Evolutionary conservation across 2,329 filamentous ascomycete species (phyloP).

Genomic region (Penicillium sp.): DNA sequence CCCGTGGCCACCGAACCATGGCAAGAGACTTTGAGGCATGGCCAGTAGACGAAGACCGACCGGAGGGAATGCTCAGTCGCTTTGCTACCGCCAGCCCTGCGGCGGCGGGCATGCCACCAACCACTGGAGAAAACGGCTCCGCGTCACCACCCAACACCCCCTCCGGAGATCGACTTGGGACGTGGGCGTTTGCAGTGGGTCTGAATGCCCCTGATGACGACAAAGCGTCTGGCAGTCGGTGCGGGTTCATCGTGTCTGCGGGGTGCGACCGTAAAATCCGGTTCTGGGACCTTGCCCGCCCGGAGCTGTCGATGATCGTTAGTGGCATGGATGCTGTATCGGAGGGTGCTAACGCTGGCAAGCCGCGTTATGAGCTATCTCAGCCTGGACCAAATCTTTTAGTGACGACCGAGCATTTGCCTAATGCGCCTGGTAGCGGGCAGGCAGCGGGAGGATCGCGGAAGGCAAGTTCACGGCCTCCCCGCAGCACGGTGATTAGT

Average conservation of each 20-base stretch:
- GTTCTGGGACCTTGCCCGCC: conserved; percentile 84
- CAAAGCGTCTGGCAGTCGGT: conserved; percentile 55
- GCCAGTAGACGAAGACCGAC: conserved; percentile 85
- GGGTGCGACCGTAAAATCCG: conserved; percentile 88
- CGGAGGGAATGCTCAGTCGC: conserved; percentile 81
- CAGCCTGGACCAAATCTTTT: conserved; percentile 64
- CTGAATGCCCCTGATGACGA: conserved; percentile 69
- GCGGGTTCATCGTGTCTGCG: conserved; percentile 82
- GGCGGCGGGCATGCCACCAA: conserved; percentile 59
- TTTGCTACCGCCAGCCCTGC: conserved; percentile 61
- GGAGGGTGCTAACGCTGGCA: conserved; percentile 42
- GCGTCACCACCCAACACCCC: conserved; percentile 13
- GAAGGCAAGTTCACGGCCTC: conserved; percentile 49
- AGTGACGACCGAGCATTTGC: conserved; percentile 65
- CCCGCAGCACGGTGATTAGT: conserved; percentile 80
- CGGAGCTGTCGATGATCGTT: conserved; percentile 76
- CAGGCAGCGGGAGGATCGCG: conserved; percentile 35
- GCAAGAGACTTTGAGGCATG: conserved; percentile 73
- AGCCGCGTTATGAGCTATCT: conserved; percentile 69
- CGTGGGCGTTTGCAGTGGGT: conserved; percentile 72
- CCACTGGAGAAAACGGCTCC: conserved; percentile 16
- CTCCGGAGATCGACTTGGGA: conserved; percentile 49
- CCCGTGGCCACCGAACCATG: conserved; percentile 21
- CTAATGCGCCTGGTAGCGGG: conserved; percentile 38
- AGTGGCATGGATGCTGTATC: conserved; percentile 74